Percentiles rank a stretch among this genome's conserved stretches.
phyloP scores from a whole-genome alignment of 169 alveolate species.

The Eimeria maxima region DNA sequence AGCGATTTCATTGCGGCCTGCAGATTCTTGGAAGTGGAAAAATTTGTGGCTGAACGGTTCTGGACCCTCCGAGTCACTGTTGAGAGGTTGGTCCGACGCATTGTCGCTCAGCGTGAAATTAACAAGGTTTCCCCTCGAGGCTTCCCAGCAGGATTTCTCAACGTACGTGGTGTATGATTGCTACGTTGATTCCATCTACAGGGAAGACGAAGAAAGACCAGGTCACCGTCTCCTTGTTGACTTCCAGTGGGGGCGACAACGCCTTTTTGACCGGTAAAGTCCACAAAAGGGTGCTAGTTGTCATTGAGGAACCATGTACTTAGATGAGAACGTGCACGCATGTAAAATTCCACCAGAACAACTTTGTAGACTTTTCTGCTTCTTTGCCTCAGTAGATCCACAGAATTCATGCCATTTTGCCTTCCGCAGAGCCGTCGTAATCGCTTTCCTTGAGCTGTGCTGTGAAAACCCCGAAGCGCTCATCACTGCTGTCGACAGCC shows the following conservation, averaged over 20 bases:
- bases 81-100: slow-evolving; percentile 69
- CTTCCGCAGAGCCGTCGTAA: slow-evolving; percentile 91
- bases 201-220: slow-evolving; percentile 82
- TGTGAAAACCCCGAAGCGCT: slow-evolving; percentile 86
- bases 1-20: background rate
- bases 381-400: background rate
- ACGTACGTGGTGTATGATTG: background rate
- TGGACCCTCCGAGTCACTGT: slow-evolving; percentile 95
- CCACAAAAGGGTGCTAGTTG: background rate
- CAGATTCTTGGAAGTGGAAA: slow-evolving; percentile 91
- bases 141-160: background rate
- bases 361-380: background rate
- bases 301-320: background rate
- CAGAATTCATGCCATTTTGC: background rate
- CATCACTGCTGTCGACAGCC: slow-evolving; percentile 85
- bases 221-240: slow-evolving; percentile 82
- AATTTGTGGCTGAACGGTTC: slow-evolving; percentile 95
- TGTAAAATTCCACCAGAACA: background rate
- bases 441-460: slow-evolving; percentile 88
- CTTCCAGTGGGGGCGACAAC: slow-evolving; percentile 89
- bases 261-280: slow-evolving; percentile 89
- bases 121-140: background rate
- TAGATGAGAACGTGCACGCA: background rate
- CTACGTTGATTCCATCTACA: background rate
- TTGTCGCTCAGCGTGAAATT: background rate